Percentiles rank a stretch among this genome's conserved stretches.
phyloP scores from a whole-genome alignment of 768 basidiomycete genomes.

The Calvatia gigantea region DNA sequence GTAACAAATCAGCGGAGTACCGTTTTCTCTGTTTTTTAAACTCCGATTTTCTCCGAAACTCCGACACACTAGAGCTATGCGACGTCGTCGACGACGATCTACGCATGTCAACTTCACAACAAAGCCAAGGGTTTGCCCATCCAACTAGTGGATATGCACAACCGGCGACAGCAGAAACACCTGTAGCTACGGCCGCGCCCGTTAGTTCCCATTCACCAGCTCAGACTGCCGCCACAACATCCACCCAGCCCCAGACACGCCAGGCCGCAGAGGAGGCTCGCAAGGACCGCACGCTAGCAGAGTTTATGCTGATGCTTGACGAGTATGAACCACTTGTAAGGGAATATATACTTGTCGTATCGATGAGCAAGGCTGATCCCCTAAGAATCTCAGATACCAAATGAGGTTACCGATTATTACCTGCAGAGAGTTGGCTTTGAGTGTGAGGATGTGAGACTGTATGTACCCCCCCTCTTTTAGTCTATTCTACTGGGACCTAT shows the following conservation, averaged over 20 bases:
- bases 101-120: slow-evolving; percentile 30
- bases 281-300: slow-evolving; percentile 87
- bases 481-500: background rate
- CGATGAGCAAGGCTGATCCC: background rate
- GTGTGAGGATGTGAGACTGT: slow-evolving; percentile 92
- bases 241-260: slow-evolving; percentile 45
- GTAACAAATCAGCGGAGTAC: background rate
- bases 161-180: slow-evolving; percentile 12
- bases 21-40: slow-evolving; percentile 15
- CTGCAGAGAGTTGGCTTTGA: slow-evolving; percentile 95
- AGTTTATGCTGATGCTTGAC: slow-evolving; percentile 94
- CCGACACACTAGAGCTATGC: slow-evolving; percentile 22
- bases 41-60: slow-evolving; percentile 29
- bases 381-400: slow-evolving; percentile 68
- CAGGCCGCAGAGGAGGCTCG: slow-evolving; percentile 77
- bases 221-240: slow-evolving; percentile 29
- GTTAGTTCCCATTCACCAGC: slow-evolving; percentile 21
- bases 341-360: background rate
- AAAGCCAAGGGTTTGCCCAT: slow-evolving; percentile 15
- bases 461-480: slow-evolving; percentile 5
- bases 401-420: slow-evolving; percentile 97
- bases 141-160: background rate
- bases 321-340: slow-evolving; percentile 93
- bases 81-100: slow-evolving; percentile 13
- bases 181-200: slow-evolving; percentile 15